Evolutionary conservation across 495 filamentous ascomycete species (phyloP), one percentile per base, ranked within the genome.

Genomic region (Tricharina praecox): DNA sequence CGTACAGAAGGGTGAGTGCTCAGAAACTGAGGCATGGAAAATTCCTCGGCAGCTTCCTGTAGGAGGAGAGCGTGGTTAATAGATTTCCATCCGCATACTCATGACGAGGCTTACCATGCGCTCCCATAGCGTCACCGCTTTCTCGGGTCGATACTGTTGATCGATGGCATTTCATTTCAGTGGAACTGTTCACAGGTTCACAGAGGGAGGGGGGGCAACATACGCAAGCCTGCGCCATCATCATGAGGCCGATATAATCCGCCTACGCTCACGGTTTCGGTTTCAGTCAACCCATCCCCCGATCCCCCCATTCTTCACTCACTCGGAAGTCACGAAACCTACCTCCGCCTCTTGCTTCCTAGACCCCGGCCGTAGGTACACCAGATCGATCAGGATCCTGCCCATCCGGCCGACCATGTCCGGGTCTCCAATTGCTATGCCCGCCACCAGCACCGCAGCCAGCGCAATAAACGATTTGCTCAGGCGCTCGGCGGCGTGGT

Each of bases 221-320:
- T 18, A 46, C 28, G 45, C 66, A 70, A 38, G 64, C 66, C 62
- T 68, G 62, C 13, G 67, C 65, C 68, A 77, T 75, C 64, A 76
- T 70, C 68, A 76, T 80, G 48, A 94, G 59, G 4, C 88, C 88
- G 36, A 95, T 90, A 51, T 85, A 80, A 64, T 96, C 88, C 0
- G 88, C 88, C 62, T 83, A 76, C 32, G 60, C 65, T 62, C 74
- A 70, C 53, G 73, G 68, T 42, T 23, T 26, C 15, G n/a, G 42
- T 38, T 30, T 47, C 45, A 47, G 58, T 76, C 71, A n/a, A 68
- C 63, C 66, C 72, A 11, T 5, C 39, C 4, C 16, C 34, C 38
- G 25, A 7, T 23, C n/a, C 7, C 24, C 10, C 4, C 13, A 15
- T n/a, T n/a, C n/a, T n/a, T n/a, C n/a, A n/a, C n/a, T n/a, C n/a